phyloP scores from a whole-genome alignment of 2,329 filamentous ascomycete genomes.

The Nemania serpens region DNA sequence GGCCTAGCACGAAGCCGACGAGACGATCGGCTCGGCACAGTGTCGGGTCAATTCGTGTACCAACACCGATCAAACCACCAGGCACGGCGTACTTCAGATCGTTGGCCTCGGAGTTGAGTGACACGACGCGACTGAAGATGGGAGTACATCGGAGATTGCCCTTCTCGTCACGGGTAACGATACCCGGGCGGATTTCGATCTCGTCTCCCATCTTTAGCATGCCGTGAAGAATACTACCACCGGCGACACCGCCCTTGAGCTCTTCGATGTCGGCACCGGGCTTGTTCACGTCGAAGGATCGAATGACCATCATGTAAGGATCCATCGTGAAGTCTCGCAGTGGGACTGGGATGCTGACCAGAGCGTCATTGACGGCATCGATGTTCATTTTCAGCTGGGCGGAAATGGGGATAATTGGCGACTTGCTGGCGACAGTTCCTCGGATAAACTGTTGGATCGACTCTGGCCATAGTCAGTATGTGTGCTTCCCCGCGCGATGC shows the following conservation, averaged over 20 bases:
- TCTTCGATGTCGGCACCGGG: conserved; percentile 98
- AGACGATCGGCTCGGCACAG: conserved; percentile 98
- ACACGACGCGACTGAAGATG: conserved; percentile 93
- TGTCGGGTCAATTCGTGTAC: conserved; percentile 95
- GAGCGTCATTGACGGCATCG: conserved; percentile 94
- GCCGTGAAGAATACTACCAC: conserved; percentile 94
- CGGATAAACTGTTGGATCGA: conserved; percentile 98
- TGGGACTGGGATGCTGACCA: conserved; percentile 93
- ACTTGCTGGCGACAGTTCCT: conserved; percentile 92
- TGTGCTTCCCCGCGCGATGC: not conserved
- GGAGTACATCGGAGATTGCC: conserved; percentile 95
- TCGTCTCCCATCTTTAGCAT: conserved; percentile 96
- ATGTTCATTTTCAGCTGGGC: conserved; percentile 99
- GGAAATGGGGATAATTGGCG: conserved; percentile 94
- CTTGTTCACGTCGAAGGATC: conserved; percentile 99
- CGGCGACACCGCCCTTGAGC: conserved; percentile 96
- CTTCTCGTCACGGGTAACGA: conserved; percentile 92
- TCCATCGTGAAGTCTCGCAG: conserved; percentile 87
- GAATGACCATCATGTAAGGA: conserved; percentile 98
- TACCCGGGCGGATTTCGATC: conserved; percentile 98
- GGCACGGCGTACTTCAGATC: conserved; percentile 98
- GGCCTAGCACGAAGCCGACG: conserved; percentile 94
- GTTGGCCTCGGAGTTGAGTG: conserved; percentile 96
- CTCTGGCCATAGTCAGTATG: conserved; percentile 49
- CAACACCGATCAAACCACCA: conserved; percentile 96